Conservation (phyloP, 257 asterid genomes). For the Lavandula angustifolia region DNA sequence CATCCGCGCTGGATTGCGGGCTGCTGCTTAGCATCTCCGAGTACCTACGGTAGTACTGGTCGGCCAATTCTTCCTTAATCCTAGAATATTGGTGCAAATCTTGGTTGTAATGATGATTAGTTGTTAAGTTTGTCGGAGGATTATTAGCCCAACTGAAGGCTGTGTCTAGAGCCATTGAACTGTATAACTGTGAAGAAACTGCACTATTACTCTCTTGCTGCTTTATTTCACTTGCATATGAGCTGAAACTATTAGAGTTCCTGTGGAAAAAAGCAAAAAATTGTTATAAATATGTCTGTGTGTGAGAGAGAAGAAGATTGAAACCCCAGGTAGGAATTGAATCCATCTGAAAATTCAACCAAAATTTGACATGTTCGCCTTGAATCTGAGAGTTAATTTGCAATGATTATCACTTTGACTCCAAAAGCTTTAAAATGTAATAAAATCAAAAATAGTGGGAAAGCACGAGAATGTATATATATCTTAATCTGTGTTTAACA, state of each 20-base stretch:
- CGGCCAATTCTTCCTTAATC: constrained; percentile 51
- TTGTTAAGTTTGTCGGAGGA: not conserved
- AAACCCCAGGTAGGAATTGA: constrained; percentile 12
- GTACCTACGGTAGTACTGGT: constrained; percentile 43
- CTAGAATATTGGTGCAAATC: constrained; percentile 41
- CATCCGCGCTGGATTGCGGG: constrained; percentile 40
- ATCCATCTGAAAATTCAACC: not conserved
- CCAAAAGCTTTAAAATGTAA: not conserved
- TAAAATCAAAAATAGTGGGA: not conserved
- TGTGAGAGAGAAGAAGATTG: not conserved
- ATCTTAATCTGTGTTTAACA: not conserved
- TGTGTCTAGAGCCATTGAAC: constrained; percentile 51
- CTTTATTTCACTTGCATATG: constrained; percentile 40
- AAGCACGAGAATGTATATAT: not conserved
- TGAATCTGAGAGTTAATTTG: not conserved
- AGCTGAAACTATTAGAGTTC: constrained; percentile 34
- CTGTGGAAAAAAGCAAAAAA: constrained; percentile 24
- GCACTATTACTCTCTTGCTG: constrained; percentile 31
- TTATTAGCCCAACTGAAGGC: constrained; percentile 49
- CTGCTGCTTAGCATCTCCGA: constrained; percentile 49
- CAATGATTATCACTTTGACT: not conserved
- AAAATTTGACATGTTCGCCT: not conserved
- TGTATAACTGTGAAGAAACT: constrained; percentile 35
- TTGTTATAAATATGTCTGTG: too few species aligned
- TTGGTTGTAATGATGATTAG: constrained; percentile 12